Percentiles rank a stretch among this genome's conserved stretches.
These are phyloP conservation scores for Nakazawaea siamensis DNA, from an alignment of 805 yeast species.

Conservation along the genomic window DNA sequence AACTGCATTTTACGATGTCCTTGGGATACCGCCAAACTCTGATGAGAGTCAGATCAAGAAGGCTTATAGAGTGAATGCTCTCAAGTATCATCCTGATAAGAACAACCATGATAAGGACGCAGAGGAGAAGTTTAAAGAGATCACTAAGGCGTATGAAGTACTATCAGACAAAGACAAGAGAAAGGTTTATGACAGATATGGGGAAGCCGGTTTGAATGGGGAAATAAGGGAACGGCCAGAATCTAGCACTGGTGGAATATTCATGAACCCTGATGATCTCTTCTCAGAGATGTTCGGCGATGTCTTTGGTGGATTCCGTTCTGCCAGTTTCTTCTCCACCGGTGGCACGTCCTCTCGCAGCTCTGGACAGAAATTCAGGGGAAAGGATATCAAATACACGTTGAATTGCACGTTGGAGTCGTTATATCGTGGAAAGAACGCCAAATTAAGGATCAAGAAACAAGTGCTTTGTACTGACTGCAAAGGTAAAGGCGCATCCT, in stretches of 20 bases:
- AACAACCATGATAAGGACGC: constrained; percentile 35
- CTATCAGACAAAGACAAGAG: constrained; percentile 40
- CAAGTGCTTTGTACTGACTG: constrained; percentile 42
- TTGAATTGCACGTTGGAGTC: constrained; percentile 46
- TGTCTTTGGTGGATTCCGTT: constrained; percentile 1
- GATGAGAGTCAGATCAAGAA: constrained; percentile 41
- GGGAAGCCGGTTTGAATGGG: constrained; percentile 35
- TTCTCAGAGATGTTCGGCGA: constrained; percentile 24
- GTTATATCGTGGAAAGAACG: constrained; percentile 46
- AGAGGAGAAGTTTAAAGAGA: constrained; percentile 49
- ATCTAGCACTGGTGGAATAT: not conserved
- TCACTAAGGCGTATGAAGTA: constrained; percentile 61
- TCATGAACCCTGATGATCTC: constrained; percentile 18
- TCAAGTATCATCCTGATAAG: constrained; percentile 39
- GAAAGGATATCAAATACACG: constrained; percentile 50
- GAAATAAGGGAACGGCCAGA: constrained; percentile 1
- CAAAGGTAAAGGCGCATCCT: constrained; percentile 40
- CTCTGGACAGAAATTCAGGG: constrained; percentile 19
- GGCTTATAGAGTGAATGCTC: constrained; percentile 43
- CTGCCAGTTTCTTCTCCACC: not conserved
- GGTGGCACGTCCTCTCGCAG: not conserved
- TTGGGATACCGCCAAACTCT: constrained; percentile 44
- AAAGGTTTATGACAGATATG: constrained; percentile 43
- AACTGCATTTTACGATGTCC: constrained; percentile 52
- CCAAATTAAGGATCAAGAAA: constrained; percentile 47